Percentiles rank a stretch among this genome's conserved stretches.
These are phyloP conservation scores for Pseudopyricularia cyperi DNA, from an alignment of 2,329 filamentous ascomycete genomes.

Conservation along the genomic window DNA sequence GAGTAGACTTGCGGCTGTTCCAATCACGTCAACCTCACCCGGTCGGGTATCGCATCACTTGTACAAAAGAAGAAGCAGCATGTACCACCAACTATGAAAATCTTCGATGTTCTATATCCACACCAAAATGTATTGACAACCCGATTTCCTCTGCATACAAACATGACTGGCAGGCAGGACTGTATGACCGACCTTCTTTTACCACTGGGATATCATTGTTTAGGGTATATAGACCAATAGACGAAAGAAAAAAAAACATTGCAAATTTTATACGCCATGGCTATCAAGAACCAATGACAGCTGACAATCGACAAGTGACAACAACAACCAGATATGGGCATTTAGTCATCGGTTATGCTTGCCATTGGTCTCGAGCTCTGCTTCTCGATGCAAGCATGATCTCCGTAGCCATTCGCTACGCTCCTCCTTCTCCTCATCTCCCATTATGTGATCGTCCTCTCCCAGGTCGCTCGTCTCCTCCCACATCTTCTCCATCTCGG, in stretches of 20 bases:
- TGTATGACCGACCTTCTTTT: neutral
- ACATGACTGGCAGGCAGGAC: neutral
- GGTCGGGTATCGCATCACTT: neutral
- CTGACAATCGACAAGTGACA: no score
- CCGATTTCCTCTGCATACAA: neutral
- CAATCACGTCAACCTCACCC: neutral
- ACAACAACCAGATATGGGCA: neutral
- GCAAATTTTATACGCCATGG: neutral
- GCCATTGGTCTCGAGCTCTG: neutral
- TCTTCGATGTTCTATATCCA: constrained; percentile 1
- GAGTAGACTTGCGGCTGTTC: constrained; percentile 45
- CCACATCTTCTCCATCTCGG: constrained; percentile 71
- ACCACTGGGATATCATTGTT: neutral
- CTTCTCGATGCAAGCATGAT: constrained; percentile 21
- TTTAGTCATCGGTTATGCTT: neutral
- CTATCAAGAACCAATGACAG: no score
- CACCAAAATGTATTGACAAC: neutral
- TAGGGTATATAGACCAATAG: neutral
- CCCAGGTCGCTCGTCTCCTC: constrained; percentile 78
- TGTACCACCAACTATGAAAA: constrained; percentile 2
- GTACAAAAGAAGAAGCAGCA: neutral
- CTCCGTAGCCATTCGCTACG: constrained; percentile 22
- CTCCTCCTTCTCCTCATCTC: constrained; percentile 56
- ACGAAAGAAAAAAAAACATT: neutral
- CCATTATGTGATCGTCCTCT: constrained; percentile 71